Evolutionary conservation across 108 stramenopile species (phyloP).

Genomic region (Nitzschia sp.): DNA sequence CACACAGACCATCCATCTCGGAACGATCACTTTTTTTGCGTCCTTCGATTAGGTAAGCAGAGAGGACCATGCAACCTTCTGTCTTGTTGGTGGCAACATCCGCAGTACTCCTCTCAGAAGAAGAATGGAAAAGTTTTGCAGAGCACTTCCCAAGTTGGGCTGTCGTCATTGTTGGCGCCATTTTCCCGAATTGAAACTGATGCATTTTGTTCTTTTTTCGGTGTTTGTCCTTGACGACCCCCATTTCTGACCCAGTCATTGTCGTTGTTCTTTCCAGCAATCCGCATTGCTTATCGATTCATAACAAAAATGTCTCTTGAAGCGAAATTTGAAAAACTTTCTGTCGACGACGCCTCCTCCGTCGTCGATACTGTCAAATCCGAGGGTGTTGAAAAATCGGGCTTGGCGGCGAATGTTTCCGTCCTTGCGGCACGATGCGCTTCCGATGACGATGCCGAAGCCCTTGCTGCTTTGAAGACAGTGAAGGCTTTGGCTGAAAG

Average conservation of each 20-base stretch:
- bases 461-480: conserved; percentile 70
- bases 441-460: conserved; percentile 79
- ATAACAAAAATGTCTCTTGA: conserved; percentile 73
- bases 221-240: background rate
- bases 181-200: background rate
- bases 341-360: conserved; percentile 75
- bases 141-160: too few species aligned
- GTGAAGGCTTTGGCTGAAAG: conserved; percentile 76
- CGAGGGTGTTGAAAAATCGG: conserved; percentile 83
- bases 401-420: conserved; percentile 65
- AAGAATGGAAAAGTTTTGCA: too few species aligned
- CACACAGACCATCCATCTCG: conserved; percentile 6
- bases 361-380: conserved; percentile 76
- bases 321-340: conserved; percentile 71
- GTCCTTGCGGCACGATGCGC: conserved; percentile 71
- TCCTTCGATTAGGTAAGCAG: conserved; percentile 4
- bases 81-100: too few species aligned
- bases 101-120: too few species aligned
- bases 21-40: background rate
- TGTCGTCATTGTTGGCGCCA: background rate
- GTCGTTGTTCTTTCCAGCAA: background rate
- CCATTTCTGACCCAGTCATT: background rate
- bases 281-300: background rate
- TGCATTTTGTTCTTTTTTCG: background rate
- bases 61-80: background rate